phyloP scores from a whole-genome alignment of 768 basidiomycete species.

The Boletus reticulatus region DNA sequence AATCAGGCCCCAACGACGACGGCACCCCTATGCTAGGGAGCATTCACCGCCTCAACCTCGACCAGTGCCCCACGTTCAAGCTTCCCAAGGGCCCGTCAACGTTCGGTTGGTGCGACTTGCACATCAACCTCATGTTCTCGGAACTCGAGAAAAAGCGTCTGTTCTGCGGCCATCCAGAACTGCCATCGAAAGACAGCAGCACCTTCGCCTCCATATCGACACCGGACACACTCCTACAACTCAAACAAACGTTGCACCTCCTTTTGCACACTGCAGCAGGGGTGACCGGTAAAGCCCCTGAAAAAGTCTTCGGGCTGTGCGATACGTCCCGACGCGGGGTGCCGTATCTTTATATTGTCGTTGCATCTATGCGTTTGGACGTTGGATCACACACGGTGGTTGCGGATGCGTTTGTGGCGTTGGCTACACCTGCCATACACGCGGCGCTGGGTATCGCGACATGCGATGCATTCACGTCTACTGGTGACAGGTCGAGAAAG shows the following conservation, averaged over 20 bases:
- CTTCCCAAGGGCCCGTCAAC: conserved; percentile 7
- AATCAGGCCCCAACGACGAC: background rate
- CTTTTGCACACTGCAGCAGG: conserved; percentile 21
- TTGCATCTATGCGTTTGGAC: conserved; percentile 46
- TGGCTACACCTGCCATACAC: conserved; percentile 20
- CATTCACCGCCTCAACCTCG: conserved; percentile 40
- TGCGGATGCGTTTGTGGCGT: conserved; percentile 46
- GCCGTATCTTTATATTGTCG: conserved; percentile 42
- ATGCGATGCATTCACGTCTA: too few relatives aligned
- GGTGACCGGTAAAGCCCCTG: conserved; percentile 7
- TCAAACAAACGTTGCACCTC: conserved; percentile 32
- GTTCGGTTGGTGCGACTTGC: conserved; percentile 28
- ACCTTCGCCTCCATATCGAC: too few relatives aligned
- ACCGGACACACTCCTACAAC: conserved; percentile 19
- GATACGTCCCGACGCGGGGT: conserved; percentile 5
- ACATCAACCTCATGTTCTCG: conserved; percentile 29
- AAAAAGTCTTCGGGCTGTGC: conserved; percentile 15
- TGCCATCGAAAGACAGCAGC: too few relatives aligned
- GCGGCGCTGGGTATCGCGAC: background rate
- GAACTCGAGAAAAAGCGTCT: conserved; percentile 1
- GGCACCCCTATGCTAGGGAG: conserved; percentile 29
- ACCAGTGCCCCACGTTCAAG: conserved; percentile 32
- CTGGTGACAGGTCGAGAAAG: background rate
- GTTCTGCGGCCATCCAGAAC: too few relatives aligned
- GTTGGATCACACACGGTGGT: conserved; percentile 41